These are phyloP conservation scores for Hypoxylon lenormandii DNA, from an alignment of 495 filamentous ascomycete species.

Conservation along the genomic window DNA sequence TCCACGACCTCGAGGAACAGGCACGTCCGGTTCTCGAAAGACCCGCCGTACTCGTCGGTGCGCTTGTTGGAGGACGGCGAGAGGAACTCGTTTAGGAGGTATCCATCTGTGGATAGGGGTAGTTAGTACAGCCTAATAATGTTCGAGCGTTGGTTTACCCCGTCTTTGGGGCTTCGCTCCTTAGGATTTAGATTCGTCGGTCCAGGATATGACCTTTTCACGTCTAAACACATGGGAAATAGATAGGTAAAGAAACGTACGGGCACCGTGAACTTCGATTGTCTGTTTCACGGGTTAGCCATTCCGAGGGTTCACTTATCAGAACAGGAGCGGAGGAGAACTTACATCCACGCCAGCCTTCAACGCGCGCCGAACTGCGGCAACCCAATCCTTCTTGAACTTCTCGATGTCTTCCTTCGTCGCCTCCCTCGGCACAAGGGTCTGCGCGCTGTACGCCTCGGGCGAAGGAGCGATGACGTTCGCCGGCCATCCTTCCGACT, in stretches of 20 bases:
- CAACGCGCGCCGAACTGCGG: conserved; percentile 67
- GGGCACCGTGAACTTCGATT: conserved; percentile 68
- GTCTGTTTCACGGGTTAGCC: conserved; percentile 58
- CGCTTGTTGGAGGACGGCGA: conserved; percentile 70
- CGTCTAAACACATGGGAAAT: too few relatives aligned
- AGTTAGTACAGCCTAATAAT: too few relatives aligned
- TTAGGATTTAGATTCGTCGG: too few relatives aligned
- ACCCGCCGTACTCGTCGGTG: conserved; percentile 73
- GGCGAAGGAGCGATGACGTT: conserved; percentile 67
- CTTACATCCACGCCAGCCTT: conserved; percentile 68
- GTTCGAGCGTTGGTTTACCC: too few relatives aligned
- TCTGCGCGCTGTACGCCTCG: conserved; percentile 65
- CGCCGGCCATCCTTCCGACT: conserved; percentile 68
- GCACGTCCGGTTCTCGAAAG: conserved; percentile 66
- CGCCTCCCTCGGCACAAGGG: conserved; percentile 67
- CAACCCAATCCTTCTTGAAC: conserved; percentile 68
- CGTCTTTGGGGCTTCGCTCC: too few relatives aligned
- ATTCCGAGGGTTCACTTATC: conserved; percentile 59
- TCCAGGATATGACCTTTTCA: too few relatives aligned
- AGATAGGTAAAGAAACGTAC: conserved; percentile 42
- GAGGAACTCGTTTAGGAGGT: conserved; percentile 76
- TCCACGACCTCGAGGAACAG: conserved; percentile 66
- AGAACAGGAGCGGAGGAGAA: conserved; percentile 57
- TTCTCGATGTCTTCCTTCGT: conserved; percentile 67
- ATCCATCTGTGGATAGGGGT: conserved; percentile 60